Evolutionary conservation across 2,329 filamentous ascomycete genomes (phyloP).

Genomic region (Monosporascus sp.): DNA sequence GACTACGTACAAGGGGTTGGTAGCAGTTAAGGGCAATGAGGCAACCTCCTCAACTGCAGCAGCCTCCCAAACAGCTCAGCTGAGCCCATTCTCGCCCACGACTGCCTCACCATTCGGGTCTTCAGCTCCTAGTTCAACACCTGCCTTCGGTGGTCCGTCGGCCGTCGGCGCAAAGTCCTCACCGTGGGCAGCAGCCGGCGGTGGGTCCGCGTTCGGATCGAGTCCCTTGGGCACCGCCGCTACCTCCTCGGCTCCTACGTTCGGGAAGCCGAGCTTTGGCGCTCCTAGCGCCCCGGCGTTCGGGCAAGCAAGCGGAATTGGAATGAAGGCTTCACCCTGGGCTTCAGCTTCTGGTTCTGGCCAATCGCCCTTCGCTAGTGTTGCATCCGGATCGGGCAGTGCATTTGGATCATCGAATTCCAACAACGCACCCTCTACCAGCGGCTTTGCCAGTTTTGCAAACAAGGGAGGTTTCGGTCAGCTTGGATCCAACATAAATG

Average conservation of each 20-base stretch:
- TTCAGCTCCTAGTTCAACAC: slow-evolving; percentile 27
- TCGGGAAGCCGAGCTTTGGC: slow-evolving; percentile 43
- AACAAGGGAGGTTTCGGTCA: slow-evolving; percentile 50
- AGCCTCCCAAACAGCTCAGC: slow-evolving; percentile 26
- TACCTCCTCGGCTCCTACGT: slow-evolving; percentile 36
- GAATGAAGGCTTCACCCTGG: slow-evolving; percentile 50
- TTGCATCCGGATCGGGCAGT: slow-evolving; percentile 11
- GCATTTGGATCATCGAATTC: slow-evolving; percentile 13
- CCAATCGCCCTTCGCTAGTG: slow-evolving; percentile 43
- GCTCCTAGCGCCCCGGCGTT: slow-evolving; percentile 38
- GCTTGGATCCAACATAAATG: slow-evolving; percentile 30
- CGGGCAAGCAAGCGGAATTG: slow-evolving; percentile 45
- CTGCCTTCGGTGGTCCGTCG: slow-evolving; percentile 43
- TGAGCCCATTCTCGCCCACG: slow-evolving; percentile 15
- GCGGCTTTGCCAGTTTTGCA: slow-evolving; percentile 42
- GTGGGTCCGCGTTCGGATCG: slow-evolving; percentile 34
- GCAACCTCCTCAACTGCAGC: slow-evolving; percentile 24
- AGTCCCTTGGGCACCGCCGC: slow-evolving; percentile 34
- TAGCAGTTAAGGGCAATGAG: slow-evolving; percentile 35
- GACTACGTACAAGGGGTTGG: slow-evolving; percentile 67
- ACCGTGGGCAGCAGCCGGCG: slow-evolving; percentile 40
- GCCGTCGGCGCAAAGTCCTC: slow-evolving; percentile 46
- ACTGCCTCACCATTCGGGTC: slow-evolving; percentile 36
- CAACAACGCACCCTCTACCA: slow-evolving; percentile 9
- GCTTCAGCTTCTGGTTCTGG: slow-evolving; percentile 47